These are phyloP conservation scores for Boletus nobilissimus DNA, from an alignment of 1,284 basidiomycete genomes.

Conservation along the genomic window DNA sequence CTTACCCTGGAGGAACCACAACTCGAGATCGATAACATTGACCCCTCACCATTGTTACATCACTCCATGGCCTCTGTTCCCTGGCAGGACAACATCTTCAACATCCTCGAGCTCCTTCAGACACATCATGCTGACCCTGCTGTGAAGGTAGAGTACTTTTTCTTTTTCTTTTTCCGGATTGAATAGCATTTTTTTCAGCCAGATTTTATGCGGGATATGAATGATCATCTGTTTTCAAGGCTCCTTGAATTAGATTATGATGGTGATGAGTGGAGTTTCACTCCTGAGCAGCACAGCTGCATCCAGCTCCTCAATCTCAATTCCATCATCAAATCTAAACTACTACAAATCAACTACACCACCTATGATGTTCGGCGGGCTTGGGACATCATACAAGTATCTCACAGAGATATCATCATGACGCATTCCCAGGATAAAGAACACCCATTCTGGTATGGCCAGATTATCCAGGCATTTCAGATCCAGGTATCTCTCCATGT, in stretches of 20 bases:
- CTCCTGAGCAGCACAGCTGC: no score
- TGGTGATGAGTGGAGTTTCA: no score
- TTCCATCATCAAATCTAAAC: slow-evolving; percentile 14
- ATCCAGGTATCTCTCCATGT: not conserved
- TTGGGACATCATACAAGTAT: slow-evolving; percentile 33
- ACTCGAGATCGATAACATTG: not conserved
- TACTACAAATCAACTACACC: slow-evolving; percentile 15
- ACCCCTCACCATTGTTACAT: not conserved
- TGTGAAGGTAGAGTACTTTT: slow-evolving; percentile 12
- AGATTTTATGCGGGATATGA: not conserved
- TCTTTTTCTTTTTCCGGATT: not conserved
- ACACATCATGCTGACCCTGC: slow-evolving; percentile 24
- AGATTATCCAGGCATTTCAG: not conserved
- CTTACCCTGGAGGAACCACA: not conserved
- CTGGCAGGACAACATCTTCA: not conserved
- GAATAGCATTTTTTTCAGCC: not conserved
- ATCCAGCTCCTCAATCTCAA: slow-evolving; percentile 16
- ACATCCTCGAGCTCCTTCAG: not conserved
- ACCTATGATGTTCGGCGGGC: slow-evolving; percentile 20
- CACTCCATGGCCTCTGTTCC: not conserved
- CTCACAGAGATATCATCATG: not conserved
- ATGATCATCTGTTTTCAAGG: no score
- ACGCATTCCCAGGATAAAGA: not conserved
- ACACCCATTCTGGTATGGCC: not conserved
- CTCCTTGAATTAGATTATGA: no score